These are phyloP conservation scores for Eucalyptus pauciflora DNA, from an alignment of 345 rosid species.

Conservation along the genomic window DNA sequence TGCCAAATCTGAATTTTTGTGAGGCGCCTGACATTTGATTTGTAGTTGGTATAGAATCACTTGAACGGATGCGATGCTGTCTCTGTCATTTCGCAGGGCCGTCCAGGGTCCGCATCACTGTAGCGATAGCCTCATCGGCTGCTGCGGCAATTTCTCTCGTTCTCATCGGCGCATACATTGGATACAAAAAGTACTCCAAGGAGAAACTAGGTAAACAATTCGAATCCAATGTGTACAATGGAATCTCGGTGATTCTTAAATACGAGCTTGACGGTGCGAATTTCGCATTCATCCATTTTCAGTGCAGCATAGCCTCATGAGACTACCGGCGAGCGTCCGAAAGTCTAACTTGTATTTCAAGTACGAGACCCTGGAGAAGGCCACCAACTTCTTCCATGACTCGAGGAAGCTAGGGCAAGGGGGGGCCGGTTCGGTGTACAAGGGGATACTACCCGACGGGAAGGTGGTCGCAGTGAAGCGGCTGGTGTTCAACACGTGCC, in stretches of 20 bases:
- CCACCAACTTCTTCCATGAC: slow-evolving; percentile 46
- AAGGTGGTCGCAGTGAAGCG: slow-evolving; percentile 61
- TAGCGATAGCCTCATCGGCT: background rate
- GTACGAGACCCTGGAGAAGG: slow-evolving; percentile 62
- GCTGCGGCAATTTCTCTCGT: background rate
- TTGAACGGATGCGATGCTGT: background rate
- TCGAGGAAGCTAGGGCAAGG: slow-evolving; percentile 73
- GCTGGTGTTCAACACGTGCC: slow-evolving; percentile 45
- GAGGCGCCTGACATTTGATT: background rate
- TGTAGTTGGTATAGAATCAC: background rate
- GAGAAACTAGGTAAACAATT: background rate
- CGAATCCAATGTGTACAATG: background rate
- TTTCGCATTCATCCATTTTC: background rate
- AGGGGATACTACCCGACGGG: slow-evolving; percentile 63
- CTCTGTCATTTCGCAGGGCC: background rate
- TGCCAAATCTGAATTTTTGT: background rate
- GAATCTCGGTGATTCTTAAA: background rate
- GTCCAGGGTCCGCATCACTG: background rate
- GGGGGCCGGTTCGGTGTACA: slow-evolving; percentile 74
- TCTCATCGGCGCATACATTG: background rate
- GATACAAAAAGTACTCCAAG: background rate
- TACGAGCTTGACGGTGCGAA: background rate
- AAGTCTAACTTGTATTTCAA: slow-evolving; percentile 26
- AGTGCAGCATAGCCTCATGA: background rate
- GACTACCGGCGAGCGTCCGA: background rate